phyloP scores from a whole-genome alignment of 1,284 basidiomycete species.

The Golubevia pallescens region DNA sequence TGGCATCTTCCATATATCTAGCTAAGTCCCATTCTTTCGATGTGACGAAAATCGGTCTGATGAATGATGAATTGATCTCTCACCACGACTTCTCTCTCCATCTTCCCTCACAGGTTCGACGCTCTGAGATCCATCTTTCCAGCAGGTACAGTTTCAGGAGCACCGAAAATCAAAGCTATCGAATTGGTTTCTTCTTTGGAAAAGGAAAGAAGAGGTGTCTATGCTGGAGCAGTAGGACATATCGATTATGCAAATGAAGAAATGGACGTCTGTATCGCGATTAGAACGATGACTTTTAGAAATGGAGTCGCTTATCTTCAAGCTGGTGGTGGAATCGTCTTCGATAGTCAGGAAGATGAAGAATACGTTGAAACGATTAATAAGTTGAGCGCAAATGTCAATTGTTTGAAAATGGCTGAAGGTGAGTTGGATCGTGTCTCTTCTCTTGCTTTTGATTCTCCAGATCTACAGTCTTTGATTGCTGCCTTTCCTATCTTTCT shows the following conservation, averaged over 20 bases:
- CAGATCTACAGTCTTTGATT: too few species aligned
- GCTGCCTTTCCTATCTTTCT: too few species aligned
- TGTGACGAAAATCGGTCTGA: neutral
- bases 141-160: slow-evolving; percentile 97
- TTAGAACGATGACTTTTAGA: slow-evolving; percentile 97
- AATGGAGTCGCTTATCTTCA: slow-evolving; percentile 90
- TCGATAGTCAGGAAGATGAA: slow-evolving; percentile 94
- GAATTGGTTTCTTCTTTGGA: slow-evolving; percentile 89
- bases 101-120: slow-evolving; percentile 75
- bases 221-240: slow-evolving; percentile 94
- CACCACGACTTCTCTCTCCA: neutral
- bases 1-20: neutral
- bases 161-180: slow-evolving; percentile 98
- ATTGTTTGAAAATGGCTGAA: slow-evolving; percentile 87
- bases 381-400: slow-evolving; percentile 86
- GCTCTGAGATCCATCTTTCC: slow-evolving; percentile 99
- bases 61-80: neutral
- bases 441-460: too few species aligned
- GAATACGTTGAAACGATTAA: slow-evolving; percentile 96
- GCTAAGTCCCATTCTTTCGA: too few species aligned
- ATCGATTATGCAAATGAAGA: slow-evolving; percentile 94
- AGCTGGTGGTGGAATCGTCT: slow-evolving; percentile 93
- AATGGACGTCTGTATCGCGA: slow-evolving; percentile 99
- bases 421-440: slow-evolving; percentile 70
- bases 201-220: slow-evolving; percentile 87